phyloP scores from a whole-genome alignment of 768 basidiomycete species.

The Trametes cubensis region DNA sequence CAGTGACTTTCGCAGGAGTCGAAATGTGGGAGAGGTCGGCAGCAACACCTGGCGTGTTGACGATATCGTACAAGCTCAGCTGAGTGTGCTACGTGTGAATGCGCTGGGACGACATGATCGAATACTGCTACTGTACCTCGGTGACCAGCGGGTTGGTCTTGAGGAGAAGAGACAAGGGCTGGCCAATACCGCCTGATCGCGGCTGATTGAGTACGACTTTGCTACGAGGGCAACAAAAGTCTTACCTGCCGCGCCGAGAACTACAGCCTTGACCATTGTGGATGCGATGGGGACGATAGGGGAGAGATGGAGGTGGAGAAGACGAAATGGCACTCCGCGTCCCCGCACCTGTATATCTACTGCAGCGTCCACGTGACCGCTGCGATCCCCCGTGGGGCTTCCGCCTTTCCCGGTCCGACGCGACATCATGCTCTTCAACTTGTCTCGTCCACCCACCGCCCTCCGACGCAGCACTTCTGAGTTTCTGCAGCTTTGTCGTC shows the following conservation, averaged over 20 bases:
- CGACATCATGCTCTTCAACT: conserved; percentile 2
- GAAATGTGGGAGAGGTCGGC: conserved; percentile 94
- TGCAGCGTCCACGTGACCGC: conserved; percentile 20
- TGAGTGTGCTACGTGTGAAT: conserved; percentile 32
- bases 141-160: conserved; percentile 84
- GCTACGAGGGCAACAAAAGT: background rate
- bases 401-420: conserved; percentile 11
- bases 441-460: background rate
- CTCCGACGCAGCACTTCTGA: background rate
- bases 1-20: conserved; percentile 82
- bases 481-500: background rate
- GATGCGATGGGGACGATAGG: conserved; percentile 14
- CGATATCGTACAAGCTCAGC: conserved; percentile 94
- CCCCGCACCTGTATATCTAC: conserved; percentile 16
- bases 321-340: background rate
- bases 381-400: conserved; percentile 12
- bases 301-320: conserved; percentile 12
- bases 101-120: background rate
- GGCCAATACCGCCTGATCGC: conserved; percentile 87
- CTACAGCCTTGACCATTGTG: conserved; percentile 79
- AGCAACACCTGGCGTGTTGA: conserved; percentile 96
- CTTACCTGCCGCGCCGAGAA: conserved; percentile 93
- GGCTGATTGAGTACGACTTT: conserved; percentile 10
- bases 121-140: conserved; percentile 47
- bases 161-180: conserved; percentile 90